These are phyloP conservation scores for Ophiostoma sp. DNA, from an alignment of 2,329 filamentous ascomycete genomes.

Conservation along the genomic window DNA sequence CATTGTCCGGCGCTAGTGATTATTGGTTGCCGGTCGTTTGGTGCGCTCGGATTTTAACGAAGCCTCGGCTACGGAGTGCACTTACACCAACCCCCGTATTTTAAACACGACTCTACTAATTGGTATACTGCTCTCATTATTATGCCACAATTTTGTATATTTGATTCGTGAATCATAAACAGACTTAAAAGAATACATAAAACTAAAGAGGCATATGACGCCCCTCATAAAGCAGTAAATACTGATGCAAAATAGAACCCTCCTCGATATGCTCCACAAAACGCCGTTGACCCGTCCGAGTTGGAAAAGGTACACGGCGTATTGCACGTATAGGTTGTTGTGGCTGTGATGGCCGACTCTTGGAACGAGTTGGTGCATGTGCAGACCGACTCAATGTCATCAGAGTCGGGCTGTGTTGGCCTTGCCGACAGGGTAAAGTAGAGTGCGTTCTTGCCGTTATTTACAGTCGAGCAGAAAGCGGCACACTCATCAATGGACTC, in stretches of 20 bases:
- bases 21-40: not conserved
- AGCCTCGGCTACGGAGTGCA: not conserved
- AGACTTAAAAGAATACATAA: not conserved
- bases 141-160: not conserved
- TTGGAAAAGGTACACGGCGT: conserved; percentile 23
- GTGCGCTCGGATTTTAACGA: not conserved
- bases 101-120: no score
- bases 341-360: conserved; percentile 21
- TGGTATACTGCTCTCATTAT: no score
- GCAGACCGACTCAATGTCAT: conserved; percentile 22
- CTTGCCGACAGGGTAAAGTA: conserved; percentile 28
- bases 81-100: not conserved
- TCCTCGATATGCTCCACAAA: conserved; percentile 15
- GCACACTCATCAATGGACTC: conserved; percentile 27
- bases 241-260: conserved; percentile 23
- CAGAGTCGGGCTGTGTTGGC: not conserved
- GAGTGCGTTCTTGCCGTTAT: conserved; percentile 7
- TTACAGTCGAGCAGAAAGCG: conserved; percentile 24
- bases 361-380: conserved; percentile 26
- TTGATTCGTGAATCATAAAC: not conserved
- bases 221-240: conserved; percentile 1
- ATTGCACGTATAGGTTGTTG: conserved; percentile 20
- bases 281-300: conserved; percentile 18
- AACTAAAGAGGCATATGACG: not conserved
- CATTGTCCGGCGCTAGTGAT: not conserved